Base-by-base conservation (phyloP, 345 rosid species). In the Pistacia integerrima region DNA sequence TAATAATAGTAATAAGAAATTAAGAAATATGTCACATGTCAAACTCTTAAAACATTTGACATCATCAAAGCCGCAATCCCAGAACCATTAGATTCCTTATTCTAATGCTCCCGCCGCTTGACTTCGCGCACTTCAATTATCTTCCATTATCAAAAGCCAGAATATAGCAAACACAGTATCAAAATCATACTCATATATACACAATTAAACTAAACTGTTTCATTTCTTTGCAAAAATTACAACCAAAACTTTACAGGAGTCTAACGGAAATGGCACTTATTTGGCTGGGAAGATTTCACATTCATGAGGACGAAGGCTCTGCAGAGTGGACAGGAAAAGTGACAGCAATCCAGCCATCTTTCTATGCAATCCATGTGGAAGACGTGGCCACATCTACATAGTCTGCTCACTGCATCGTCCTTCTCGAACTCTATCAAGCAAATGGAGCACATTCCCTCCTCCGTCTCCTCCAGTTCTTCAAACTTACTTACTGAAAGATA, bases 321-420 rank as follows among this genome's bases (percentile, higher is more conserved):
- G 79, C 98, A 93, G 52, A 93, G 92, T 16, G 98, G 97, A 77
- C 98, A 91, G 52, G 97, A 92, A 77, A 88, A 85, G 38, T 86
- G 85, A 54, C 77, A 81, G 38, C 82, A 82, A 10, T 89, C 86
- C 5, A 88, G 56, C 97, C 98, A 93, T 57, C 79, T 78, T 22
- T 86, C 85, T 9, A 90, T 88, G 85, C 97, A 93, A 20, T 83
- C 75, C 63, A 67, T 52, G 57, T 93, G 98, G 82, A 91, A 91
- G 52, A 89, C 80, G 64, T 90, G 97, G n/a, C 79, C 68, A n/a
- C 98, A 90, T 74, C 85, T 85, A 0, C 79, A 75, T 30, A 90
- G 82, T 77, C 82, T 80, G 78, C 89, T 89, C 75, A 86, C 92
- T 7, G 18, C 74, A n/a, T 87, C 92, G 73, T 82, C 88, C 33